phyloP scores from a whole-genome alignment of 2,329 filamentous ascomycete species.

The Clathrospora elynae region DNA sequence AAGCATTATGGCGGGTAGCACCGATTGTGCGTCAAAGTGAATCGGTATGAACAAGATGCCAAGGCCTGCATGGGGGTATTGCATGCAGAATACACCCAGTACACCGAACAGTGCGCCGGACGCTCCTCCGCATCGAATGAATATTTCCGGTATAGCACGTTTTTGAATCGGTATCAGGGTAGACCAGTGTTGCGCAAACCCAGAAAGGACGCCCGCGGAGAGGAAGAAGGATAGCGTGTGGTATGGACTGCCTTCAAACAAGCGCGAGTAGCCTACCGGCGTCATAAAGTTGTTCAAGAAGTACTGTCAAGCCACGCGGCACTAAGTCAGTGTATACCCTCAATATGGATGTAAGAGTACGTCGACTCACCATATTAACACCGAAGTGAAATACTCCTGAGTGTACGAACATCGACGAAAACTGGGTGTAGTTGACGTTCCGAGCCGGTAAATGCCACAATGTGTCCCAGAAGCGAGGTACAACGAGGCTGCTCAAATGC shows the following conservation, averaged over 20 bases:
- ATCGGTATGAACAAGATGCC: conserved; percentile 43
- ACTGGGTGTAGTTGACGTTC: conserved; percentile 38
- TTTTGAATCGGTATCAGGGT: conserved; percentile 32
- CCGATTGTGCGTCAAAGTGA: conserved; percentile 37
- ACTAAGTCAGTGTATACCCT: no score
- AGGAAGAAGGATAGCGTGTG: conserved; percentile 41
- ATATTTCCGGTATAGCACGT: conserved; percentile 25
- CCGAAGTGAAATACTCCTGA: conserved; percentile 23
- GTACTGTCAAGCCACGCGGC: no score
- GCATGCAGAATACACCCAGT: conserved; percentile 38
- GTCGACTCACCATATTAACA: conserved; percentile 19
- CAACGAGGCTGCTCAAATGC: conserved; percentile 33
- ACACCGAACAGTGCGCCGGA: conserved; percentile 44
- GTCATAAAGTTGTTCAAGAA: conserved; percentile 40
- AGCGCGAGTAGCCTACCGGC: conserved; percentile 33
- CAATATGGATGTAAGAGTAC: conserved; percentile 37
- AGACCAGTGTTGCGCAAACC: conserved; percentile 38
- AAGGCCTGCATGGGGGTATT: conserved; percentile 37
- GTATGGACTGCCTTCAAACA: conserved; percentile 40
- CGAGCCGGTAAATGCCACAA: conserved; percentile 42
- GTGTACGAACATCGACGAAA: conserved; percentile 38
- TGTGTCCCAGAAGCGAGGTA: conserved; percentile 29
- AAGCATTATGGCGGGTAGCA: conserved; percentile 39
- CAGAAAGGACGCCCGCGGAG: conserved; percentile 36
- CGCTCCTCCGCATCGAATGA: conserved; percentile 40